Evolutionary conservation across 2,329 filamentous ascomycete genomes (phyloP), one percentile per base, ranked within the genome.

Genomic region (Ophiostoma ulmi): DNA sequence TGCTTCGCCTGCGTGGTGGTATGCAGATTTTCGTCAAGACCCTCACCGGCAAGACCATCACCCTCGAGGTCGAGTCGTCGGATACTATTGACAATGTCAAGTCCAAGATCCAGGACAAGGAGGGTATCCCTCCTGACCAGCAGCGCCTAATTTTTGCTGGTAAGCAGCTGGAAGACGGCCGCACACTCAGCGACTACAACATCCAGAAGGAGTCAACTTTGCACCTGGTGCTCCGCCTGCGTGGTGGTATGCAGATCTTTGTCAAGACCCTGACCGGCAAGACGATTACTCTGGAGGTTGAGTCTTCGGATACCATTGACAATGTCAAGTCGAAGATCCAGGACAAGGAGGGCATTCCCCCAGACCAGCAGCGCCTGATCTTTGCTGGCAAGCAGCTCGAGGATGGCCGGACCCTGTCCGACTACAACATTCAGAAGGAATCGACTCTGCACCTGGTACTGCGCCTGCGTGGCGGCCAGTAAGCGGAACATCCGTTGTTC

Each of bases 21-120:
- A 94, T 93, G 91, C 91, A 94, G 77, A 93, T 93, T 75, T 94
- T 94, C 75, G 91, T 94, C 78, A 94, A 94, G 86, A 94, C 91
- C 0, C 82, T 94, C 1, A 94, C 91, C 0, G 94, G 94, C 73
- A 97, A 97, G 85, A 97, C 94, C 0, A 97, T 97, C 76, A 97
- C 94, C 0, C 82, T 97, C 1, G 93, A 97, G 79, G 93, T 97
- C 1, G 93, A 97, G 79, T 93, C 90, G 0, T 92, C 89, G 5
- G 93, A 97, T 77, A 97, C 93, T 0, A 97, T 97, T 78, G 93
- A 97, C 83, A 97, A 97, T 74, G 94, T 97, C 1, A 97, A 97
- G 84, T 86, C 84, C 5, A 97, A 97, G 87, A 97, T 97, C 38
- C 91, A 94, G 77, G 91, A 94, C 75, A 94, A 94, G 87, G 91